Evolutionary conservation across 805 yeast genomes (phyloP).

Genomic region (Ogataea neopini): DNA sequence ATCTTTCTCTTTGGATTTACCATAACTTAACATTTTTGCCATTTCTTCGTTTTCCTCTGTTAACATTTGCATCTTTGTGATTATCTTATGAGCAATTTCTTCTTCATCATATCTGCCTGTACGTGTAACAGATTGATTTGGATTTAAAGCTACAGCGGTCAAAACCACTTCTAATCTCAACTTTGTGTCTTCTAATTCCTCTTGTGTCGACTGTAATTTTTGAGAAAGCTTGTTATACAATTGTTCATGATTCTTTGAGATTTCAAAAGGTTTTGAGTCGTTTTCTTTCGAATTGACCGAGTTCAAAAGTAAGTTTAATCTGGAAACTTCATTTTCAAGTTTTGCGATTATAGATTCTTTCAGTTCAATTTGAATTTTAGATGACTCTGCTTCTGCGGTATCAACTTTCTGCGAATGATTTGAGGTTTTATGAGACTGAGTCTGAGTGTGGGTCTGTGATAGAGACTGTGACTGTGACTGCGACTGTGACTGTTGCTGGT

Average conservation of each 20-base stretch:
- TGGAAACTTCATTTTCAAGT: conserved; percentile 45
- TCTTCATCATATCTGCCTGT: conserved; percentile 71
- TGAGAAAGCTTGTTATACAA: conserved; percentile 32
- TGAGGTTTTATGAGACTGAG: conserved; percentile 4
- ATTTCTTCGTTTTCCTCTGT: conserved; percentile 70
- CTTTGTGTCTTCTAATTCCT: conserved; percentile 63
- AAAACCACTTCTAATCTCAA: conserved; percentile 60
- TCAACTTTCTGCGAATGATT: conserved; percentile 8
- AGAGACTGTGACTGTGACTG: conserved; percentile 13
- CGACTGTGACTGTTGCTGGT: not conserved
- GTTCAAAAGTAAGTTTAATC: conserved; percentile 43
- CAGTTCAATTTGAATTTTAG: conserved; percentile 52
- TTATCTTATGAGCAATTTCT: conserved; percentile 71
- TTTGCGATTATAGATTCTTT: conserved; percentile 54
- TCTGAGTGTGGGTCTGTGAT: conserved; percentile 7
- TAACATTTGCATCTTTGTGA: conserved; percentile 58
- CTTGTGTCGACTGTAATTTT: conserved; percentile 30
- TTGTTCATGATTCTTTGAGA: conserved; percentile 37
- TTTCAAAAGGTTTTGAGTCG: conserved; percentile 26
- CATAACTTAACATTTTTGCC: conserved; percentile 68
- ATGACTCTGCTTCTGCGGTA: conserved; percentile 35
- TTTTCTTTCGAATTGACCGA: conserved; percentile 35
- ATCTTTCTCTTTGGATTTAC: conserved; percentile 71
- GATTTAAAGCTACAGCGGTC: conserved; percentile 55
- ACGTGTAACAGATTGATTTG: conserved; percentile 46